Evolutionary conservation across 2,329 filamentous ascomycete species (phyloP).

Genomic region (Fusarium stilboides): DNA sequence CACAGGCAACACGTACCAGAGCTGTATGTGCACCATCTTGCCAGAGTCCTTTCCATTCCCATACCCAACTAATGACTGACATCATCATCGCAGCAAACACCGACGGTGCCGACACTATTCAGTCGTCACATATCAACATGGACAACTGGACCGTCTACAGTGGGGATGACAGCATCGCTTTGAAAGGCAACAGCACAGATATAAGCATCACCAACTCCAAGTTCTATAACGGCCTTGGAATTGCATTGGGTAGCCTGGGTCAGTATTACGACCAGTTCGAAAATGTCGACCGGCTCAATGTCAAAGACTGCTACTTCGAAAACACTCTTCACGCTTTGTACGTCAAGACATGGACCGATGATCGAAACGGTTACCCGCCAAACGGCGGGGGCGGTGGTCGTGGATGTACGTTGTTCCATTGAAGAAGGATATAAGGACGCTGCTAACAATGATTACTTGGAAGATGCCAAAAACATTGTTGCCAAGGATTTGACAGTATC

Average conservation of each 20-base stretch:
- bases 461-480: background rate
- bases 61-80: no score
- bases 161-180: conserved; percentile 60
- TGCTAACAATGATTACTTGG: no score
- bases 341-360: conserved; percentile 72
- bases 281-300: conserved; percentile 65
- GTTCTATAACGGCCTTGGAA: conserved; percentile 65
- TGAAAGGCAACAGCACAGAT: conserved; percentile 71
- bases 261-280: conserved; percentile 67
- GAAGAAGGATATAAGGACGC: no score
- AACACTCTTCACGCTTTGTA: conserved; percentile 66
- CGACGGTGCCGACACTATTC: conserved; percentile 66
- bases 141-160: conserved; percentile 61
- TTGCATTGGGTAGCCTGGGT: conserved; percentile 72
- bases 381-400: conserved; percentile 71
- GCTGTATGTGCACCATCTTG: background rate
- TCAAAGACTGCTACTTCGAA: conserved; percentile 62
- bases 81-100: conserved; percentile 52
- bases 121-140: conserved; percentile 67
- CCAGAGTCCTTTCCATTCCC: no score
- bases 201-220: conserved; percentile 64
- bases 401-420: background rate
- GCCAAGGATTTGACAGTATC: background rate
- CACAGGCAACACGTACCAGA: conserved; percentile 54
- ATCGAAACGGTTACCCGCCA: conserved; percentile 57